Evolutionary conservation across 257 asterid genomes (phyloP), one percentile per base, ranked within the genome.

Genomic region (Avicennia marina): DNA sequence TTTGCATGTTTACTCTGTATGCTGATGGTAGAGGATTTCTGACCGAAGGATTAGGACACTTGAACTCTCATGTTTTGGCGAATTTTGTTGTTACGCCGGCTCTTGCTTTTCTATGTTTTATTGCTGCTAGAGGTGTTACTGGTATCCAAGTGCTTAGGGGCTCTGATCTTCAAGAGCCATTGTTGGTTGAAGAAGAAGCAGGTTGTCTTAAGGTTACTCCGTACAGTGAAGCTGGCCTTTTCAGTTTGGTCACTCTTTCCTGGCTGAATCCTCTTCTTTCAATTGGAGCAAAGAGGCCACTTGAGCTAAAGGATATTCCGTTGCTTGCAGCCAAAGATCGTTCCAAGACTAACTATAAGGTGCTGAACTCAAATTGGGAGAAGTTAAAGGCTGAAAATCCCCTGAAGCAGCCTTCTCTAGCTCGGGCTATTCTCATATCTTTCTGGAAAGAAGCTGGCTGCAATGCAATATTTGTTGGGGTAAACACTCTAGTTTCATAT

Each of bases 251-350:
- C 59, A 81, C 95, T 60, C 94, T 93, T 62, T 93, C 97, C 45
- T 93, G 98, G 98, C 55, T 93, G 73, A 86, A 85, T 64, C 96
- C 95, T 33, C 95, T 93, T 65, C 97, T 93, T 58, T 89, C 98
- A 9, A 66, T 61, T 1, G 98, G 98, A 56, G 90, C 94, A 32
- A 93, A 79, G 71, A 89, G 95, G 61, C 97, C 98, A 0, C 95
- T 93, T 17, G 98, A 93, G 53, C 86, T 93, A 12, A 93, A 81
- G 63, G 98, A 93, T 56, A 85, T 90, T 41, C 96, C 98, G 1
- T 77, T 79, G 52, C 96, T 90, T 17, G 87, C 94, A 0, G 85
- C 82, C 11, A 77, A 70, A 78, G 98, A 90, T 60, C 98, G 98
- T 41, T 81, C 98, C 42, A 90, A 90, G 74, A 73, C 85, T 17